These are phyloP conservation scores for Metschnikowia noctiluminum DNA, from an alignment of 805 yeast genomes.

Conservation along the genomic window DNA sequence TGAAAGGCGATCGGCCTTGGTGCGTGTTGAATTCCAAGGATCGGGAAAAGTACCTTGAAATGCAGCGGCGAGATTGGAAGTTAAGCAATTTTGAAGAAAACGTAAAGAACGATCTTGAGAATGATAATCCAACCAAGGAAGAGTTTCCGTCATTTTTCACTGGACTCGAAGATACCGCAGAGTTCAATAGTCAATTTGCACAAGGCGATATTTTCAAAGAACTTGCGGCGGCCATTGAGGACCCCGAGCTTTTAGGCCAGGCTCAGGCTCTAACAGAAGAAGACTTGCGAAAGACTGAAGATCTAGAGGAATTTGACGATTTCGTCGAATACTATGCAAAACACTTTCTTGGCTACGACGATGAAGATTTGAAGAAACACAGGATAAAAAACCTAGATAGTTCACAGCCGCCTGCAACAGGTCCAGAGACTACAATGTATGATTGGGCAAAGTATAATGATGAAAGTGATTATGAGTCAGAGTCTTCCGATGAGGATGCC, in stretches of 20 bases:
- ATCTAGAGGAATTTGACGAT: slow-evolving; percentile 14
- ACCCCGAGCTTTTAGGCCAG: background rate
- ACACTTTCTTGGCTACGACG: slow-evolving; percentile 8
- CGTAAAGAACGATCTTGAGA: background rate
- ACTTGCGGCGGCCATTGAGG: background rate
- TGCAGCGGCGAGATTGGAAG: slow-evolving; percentile 1
- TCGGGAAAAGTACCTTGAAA: background rate
- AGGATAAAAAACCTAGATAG: background rate
- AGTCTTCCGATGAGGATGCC: background rate
- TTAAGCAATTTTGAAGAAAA: background rate
- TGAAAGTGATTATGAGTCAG: slow-evolving; percentile 13
- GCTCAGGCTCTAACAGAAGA: slow-evolving; percentile 2
- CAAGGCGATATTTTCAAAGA: background rate
- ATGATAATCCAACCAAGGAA: background rate
- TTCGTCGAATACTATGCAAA: slow-evolving; percentile 15
- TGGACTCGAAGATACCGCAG: slow-evolving; percentile 6
- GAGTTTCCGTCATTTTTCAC: background rate
- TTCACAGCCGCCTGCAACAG: too few species aligned
- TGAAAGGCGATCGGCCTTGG: background rate
- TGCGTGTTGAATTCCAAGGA: background rate
- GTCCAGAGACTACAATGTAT: background rate
- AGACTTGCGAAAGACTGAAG: slow-evolving; percentile 6
- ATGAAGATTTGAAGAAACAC: slow-evolving; percentile 8
- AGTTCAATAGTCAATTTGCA: background rate
- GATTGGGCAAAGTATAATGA: slow-evolving; percentile 15